phyloP scores from a whole-genome alignment of 257 asterid genomes.

The Nicotiana sylvestris region DNA sequence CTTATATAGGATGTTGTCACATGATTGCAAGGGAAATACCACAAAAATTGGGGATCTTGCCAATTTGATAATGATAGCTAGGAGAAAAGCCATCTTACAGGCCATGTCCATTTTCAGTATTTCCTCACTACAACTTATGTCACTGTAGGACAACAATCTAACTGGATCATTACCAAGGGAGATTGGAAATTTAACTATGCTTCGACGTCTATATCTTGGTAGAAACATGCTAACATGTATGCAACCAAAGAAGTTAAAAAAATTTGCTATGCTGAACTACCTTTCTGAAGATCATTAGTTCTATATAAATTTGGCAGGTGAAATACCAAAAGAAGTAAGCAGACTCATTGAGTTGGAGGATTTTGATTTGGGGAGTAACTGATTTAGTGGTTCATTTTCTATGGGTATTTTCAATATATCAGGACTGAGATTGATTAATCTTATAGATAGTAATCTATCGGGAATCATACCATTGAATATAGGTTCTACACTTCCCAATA shows the following conservation, averaged over 20 bases:
- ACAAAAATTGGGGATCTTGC: background rate
- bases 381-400: background rate
- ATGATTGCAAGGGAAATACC: too few relatives aligned
- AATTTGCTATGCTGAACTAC: background rate
- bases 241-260: background rate
- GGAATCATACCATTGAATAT: constrained; percentile 27
- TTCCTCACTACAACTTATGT: constrained; percentile 16
- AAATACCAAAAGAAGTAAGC: constrained; percentile 10
- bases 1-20: too few relatives aligned
- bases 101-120: constrained; percentile 24
- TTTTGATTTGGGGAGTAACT: background rate
- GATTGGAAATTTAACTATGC: constrained; percentile 27
- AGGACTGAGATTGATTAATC: background rate
- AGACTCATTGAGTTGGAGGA: background rate
- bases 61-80: background rate
- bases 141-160: constrained; percentile 18
- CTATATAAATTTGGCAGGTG: background rate
- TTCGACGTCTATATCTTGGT: constrained; percentile 16
- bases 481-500: constrained; percentile 22
- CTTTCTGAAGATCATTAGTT: background rate
- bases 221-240: background rate
- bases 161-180: constrained; percentile 17
- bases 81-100: constrained; percentile 21
- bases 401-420: constrained; percentile 15
- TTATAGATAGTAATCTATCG: background rate